phyloP scores from a whole-genome alignment of 352 stramenopile species.

The Phytophthora megakarya region DNA sequence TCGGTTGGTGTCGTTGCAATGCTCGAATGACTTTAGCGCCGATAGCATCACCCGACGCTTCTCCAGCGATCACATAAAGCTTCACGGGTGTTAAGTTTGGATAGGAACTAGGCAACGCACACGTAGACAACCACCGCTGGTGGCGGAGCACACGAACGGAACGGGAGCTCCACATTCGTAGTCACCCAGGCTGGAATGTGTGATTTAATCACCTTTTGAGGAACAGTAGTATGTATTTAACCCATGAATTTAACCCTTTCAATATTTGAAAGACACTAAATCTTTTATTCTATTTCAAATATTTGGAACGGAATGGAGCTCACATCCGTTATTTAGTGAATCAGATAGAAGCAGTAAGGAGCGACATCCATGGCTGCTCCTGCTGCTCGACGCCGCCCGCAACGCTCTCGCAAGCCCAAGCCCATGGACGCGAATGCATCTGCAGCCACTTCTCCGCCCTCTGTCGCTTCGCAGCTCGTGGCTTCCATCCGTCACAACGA shows the following conservation, averaged over 20 bases:
- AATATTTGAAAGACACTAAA: too few species aligned
- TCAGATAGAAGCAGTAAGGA: too few species aligned
- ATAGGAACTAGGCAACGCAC: conserved; percentile 27
- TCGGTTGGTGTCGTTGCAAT: conserved; percentile 33
- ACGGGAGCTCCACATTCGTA: conserved; percentile 28
- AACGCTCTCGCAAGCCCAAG: conserved; percentile 1
- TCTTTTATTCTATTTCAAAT: too few species aligned
- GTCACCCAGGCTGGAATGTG: too few species aligned
- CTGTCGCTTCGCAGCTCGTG: conserved; percentile 24
- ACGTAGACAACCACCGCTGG: conserved; percentile 6
- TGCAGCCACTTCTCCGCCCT: neutral
- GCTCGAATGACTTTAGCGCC: conserved; percentile 70
- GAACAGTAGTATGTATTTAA: too few species aligned
- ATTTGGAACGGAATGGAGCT: too few species aligned
- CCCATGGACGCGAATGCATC: neutral
- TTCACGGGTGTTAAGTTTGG: conserved; percentile 19
- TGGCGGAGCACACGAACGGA: conserved; percentile 6
- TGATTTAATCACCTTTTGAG: too few species aligned
- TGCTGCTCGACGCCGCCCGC: neutral
- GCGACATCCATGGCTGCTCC: too few species aligned
- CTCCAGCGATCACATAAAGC: conserved; percentile 75
- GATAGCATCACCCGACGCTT: conserved; percentile 79
- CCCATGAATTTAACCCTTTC: too few species aligned
- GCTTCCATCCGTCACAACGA: conserved; percentile 38
- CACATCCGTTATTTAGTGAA: too few species aligned